A percentile compares a stretch with the other conserved stretches of the same genome.
phyloP scores from a whole-genome alignment of 2,329 filamentous ascomycete genomes.

The Aspergillus flavus region DNA sequence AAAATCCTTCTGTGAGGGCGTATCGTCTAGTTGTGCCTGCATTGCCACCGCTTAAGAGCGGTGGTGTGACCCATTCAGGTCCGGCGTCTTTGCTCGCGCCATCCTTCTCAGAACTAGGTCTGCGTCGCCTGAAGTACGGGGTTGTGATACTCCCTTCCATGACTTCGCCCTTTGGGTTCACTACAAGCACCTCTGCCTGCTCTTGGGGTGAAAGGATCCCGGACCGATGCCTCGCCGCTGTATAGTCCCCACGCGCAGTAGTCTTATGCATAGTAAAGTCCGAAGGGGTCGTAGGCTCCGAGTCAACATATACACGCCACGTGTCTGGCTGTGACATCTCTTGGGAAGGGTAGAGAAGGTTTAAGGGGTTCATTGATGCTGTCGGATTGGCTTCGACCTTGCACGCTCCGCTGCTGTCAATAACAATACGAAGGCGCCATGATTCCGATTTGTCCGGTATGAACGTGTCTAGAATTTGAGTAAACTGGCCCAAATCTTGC shows the following conservation, averaged over 20 bases:
- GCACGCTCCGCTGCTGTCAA: conserved; percentile 34
- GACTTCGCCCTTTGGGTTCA: conserved; percentile 65
- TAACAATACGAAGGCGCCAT: conserved; percentile 42
- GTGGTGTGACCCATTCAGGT: conserved; percentile 78
- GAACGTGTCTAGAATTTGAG: conserved; percentile 30
- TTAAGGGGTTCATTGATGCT: conserved; percentile 26
- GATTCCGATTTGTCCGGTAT: conserved; percentile 37
- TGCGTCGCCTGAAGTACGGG: conserved; percentile 72
- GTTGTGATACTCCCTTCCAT: conserved; percentile 88
- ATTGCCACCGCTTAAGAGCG: conserved; percentile 76
- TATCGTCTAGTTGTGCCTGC: conserved; percentile 80
- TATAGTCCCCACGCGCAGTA: conserved; percentile 71
- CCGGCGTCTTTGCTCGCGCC: background rate
- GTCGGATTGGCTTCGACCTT: conserved; percentile 37
- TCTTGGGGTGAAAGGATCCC: conserved; percentile 50
- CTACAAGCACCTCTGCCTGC: conserved; percentile 72
- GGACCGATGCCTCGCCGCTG: conserved; percentile 65
- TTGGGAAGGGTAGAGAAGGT: conserved; percentile 30
- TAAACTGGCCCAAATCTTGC: conserved; percentile 32
- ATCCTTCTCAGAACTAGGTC: background rate
- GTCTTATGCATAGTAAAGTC: conserved; percentile 88
- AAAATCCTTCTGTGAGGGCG: conserved; percentile 72
- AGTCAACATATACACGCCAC: conserved; percentile 60
- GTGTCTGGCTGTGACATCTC: conserved; percentile 17
- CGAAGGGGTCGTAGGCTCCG: conserved; percentile 51